phyloP scores from a whole-genome alignment of 768 basidiomycete species.

The Boletellus sp. region DNA sequence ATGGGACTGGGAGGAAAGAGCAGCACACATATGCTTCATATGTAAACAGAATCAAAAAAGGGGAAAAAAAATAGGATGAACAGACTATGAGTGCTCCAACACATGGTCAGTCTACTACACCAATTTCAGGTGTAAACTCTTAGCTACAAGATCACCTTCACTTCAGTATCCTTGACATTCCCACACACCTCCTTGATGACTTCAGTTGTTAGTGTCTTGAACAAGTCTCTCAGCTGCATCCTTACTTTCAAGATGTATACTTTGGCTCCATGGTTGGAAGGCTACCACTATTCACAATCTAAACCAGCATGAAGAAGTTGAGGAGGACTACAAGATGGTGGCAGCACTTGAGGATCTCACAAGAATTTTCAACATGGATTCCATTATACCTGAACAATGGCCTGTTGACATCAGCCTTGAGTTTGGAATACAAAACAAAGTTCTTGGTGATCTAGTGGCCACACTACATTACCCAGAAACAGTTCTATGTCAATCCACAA shows the following conservation, averaged over 20 bases:
- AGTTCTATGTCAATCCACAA: neutral
- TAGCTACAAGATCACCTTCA: too few species aligned
- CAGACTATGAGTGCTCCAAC: too few species aligned
- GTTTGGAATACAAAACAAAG: neutral
- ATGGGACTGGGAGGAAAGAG: too few species aligned
- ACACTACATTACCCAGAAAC: neutral
- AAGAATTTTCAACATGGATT: neutral
- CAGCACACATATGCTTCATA: too few species aligned
- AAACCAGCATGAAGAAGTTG: neutral
- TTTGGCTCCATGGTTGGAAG: constrained; percentile 6
- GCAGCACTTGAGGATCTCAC: neutral
- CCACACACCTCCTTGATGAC: neutral
- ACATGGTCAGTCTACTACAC: too few species aligned
- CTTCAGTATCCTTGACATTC: neutral
- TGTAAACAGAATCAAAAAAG: too few species aligned
- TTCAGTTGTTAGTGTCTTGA: neutral
- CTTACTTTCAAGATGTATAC: constrained; percentile 1
- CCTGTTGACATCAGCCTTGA: neutral
- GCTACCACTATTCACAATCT: neutral
- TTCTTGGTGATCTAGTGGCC: neutral
- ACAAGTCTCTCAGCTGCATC: neutral
- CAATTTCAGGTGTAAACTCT: too few species aligned
- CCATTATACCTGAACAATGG: neutral
- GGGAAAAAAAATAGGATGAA: too few species aligned
- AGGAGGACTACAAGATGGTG: neutral